A percentile compares a stretch with the other conserved stretches of the same genome.
phyloP scores from a whole-genome alignment of 2,329 filamentous ascomycete species.

The Phyllosticta ampelicida region DNA sequence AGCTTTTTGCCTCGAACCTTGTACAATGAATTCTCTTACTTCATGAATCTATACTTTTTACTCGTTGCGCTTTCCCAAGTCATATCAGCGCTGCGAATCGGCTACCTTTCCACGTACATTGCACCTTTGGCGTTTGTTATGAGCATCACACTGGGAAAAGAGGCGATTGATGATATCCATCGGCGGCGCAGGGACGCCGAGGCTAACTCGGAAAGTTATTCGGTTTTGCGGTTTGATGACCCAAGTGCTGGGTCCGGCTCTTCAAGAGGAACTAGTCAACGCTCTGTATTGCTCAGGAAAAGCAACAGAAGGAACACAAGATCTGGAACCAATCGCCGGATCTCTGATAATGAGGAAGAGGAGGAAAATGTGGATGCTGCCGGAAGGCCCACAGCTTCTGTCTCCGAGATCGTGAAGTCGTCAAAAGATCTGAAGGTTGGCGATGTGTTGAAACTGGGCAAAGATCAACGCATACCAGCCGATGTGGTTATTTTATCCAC shows the following conservation, averaged over 20 bases:
- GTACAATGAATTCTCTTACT: slow-evolving; percentile 99
- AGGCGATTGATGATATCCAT: slow-evolving; percentile 87
- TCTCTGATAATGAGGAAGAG: slow-evolving; percentile 61
- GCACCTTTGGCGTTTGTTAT: slow-evolving; percentile 88
- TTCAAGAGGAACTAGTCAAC: slow-evolving; percentile 10
- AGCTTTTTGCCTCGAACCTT: slow-evolving; percentile 89
- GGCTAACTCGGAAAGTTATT: slow-evolving; percentile 86
- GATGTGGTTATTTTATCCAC: slow-evolving; percentile 92
- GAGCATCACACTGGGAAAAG: slow-evolving; percentile 85
- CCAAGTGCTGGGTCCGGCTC: slow-evolving; percentile 25
- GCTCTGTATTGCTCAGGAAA: slow-evolving; percentile 23
- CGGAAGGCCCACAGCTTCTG: slow-evolving; percentile 35
- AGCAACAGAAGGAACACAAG: slow-evolving; percentile 23
- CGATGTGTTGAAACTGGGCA: slow-evolving; percentile 84
- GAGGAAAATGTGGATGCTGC: slow-evolving; percentile 37
- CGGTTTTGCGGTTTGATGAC: slow-evolving; percentile 61
- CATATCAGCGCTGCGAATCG: slow-evolving; percentile 80
- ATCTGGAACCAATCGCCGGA: slow-evolving; percentile 34
- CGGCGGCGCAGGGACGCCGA: slow-evolving; percentile 79
- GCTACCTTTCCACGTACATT: slow-evolving; percentile 90
- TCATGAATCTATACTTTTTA: slow-evolving; percentile 99
- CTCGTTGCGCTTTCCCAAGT: slow-evolving; percentile 90
- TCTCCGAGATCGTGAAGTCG: slow-evolving; percentile 63
- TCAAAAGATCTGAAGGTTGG: slow-evolving; percentile 86
- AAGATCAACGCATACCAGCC: slow-evolving; percentile 86